Base-by-base conservation (phyloP, 306 rosid genomes). In the Cucurbita argyrosperma region DNA sequence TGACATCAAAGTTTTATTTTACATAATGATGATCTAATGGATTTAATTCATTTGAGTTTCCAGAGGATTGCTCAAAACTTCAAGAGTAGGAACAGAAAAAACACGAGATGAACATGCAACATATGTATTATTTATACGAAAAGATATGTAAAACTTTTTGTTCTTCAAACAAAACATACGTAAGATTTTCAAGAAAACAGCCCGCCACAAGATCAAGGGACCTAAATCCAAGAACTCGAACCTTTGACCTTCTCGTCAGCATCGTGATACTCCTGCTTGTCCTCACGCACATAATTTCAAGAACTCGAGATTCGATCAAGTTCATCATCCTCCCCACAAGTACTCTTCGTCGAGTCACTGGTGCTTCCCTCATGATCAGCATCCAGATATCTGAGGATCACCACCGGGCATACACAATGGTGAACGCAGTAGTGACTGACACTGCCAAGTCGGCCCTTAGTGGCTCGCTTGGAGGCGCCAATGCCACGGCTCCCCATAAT, bases 401-500 rank as follows among this genome's bases (percentile, higher is more conserved):
- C 96, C 6, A 94, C 97, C 7, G 97, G 97, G 59, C 99, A 89
- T 7, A 91, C 88, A 71, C 96, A 94, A 67, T 91, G 99, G 35
- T 64, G 96, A 39, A 94, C 99, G 35, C 97, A 94, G 72, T 94
- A 94, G 61, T 89, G 91, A 46, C 97, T 89, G 0, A 94, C 96
- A 60, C 97, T 94, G 0, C 99, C 99, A 3, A 94, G 94, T 77
- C 90, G 84, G 5, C 80, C 82, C 72, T 84, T 89, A 1, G 81
- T 6, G 21, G 72, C 74, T 11, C 92, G 74, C 85, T 82, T 89
- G 0, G 85, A 73, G 5, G 96, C 96, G 15, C 97, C 96, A 30
- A 87, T 85, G 21, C 99, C 97, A 10, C 96, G 79, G 77, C 99
- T 91, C 5, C 97, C 99, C 99, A 95, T 95, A 66, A 95, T 83